phyloP scores from a whole-genome alignment of 495 filamentous ascomycete genomes.

The Penicillium herquei region DNA sequence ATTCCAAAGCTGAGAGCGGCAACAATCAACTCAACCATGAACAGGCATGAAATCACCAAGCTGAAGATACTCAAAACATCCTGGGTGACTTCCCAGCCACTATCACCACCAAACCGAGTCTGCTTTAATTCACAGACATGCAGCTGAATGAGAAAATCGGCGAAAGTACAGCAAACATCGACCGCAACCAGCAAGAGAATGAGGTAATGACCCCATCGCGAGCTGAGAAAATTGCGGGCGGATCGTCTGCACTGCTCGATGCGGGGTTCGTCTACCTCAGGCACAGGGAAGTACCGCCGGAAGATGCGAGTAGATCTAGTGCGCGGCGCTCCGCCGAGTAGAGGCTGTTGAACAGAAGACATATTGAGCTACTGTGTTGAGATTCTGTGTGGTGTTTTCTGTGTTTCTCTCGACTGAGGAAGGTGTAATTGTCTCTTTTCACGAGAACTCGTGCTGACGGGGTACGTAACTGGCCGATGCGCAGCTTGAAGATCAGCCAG shows the following conservation, averaged over 20 bases:
- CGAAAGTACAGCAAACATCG: constrained; percentile 58
- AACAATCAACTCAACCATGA: constrained; percentile 58
- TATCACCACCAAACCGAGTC: constrained; percentile 7
- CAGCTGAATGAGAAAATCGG: constrained; percentile 61
- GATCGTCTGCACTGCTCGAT: constrained; percentile 18
- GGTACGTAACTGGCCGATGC: too few relatives aligned
- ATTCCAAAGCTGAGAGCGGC: constrained; percentile 56
- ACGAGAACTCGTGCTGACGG: too few relatives aligned
- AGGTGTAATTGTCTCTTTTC: too few relatives aligned
- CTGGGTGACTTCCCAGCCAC: constrained; percentile 28
- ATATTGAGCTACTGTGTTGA: background rate
- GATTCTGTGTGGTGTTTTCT: too few relatives aligned
- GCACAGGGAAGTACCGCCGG: background rate
- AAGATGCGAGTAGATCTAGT: background rate
- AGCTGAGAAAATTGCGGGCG: constrained; percentile 44
- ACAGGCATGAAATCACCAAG: constrained; percentile 57
- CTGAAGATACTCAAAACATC: constrained; percentile 43
- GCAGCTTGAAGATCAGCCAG: too few relatives aligned
- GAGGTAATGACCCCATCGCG: constrained; percentile 56
- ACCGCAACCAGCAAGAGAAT: constrained; percentile 55
- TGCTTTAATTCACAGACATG: constrained; percentile 54
- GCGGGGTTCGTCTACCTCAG: constrained; percentile 6
- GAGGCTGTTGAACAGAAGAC: background rate
- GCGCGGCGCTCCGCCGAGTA: background rate
- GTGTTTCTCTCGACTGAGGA: too few relatives aligned